These are phyloP conservation scores for Phytophthora cryptogea DNA, from an alignment of 352 stramenopile species.

Conservation along the genomic window DNA sequence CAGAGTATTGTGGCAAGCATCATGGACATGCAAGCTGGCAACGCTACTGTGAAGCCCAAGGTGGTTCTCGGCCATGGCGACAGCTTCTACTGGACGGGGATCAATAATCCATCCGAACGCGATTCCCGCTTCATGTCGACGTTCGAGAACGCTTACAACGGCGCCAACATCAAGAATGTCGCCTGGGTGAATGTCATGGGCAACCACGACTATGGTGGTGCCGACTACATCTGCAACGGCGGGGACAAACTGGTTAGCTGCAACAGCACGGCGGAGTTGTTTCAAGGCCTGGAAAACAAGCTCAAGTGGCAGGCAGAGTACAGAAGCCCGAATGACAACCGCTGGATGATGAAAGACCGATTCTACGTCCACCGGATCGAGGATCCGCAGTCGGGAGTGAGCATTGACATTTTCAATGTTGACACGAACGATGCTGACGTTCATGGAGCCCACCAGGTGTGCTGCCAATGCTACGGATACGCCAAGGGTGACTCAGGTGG, in stretches of 20 bases:
- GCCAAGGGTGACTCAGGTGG: constrained; percentile 1
- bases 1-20: constrained; percentile 35
- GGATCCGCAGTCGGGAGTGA: constrained; percentile 33
- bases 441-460: constrained; percentile 38
- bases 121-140: constrained; percentile 15
- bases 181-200: constrained; percentile 9
- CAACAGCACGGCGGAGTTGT: constrained; percentile 12
- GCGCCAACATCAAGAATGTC: constrained; percentile 18
- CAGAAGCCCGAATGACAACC: constrained; percentile 12
- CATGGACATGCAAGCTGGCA: constrained; percentile 39
- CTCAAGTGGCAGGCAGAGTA: constrained; percentile 13
- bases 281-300: constrained; percentile 19
- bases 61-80: constrained; percentile 12
- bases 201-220: constrained; percentile 6
- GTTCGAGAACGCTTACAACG: constrained; percentile 7
- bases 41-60: constrained; percentile 42
- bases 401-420: constrained; percentile 67
- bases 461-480: constrained; percentile 21
- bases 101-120: constrained; percentile 16
- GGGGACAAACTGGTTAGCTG: constrained; percentile 8
- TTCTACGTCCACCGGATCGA: constrained; percentile 20
- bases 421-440: constrained; percentile 48
- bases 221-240: constrained; percentile 16
- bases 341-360: constrained; percentile 4
- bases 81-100: constrained; percentile 22